Evolutionary conservation across 1,139 yeast species (phyloP), one percentile per base, ranked within the genome.

Genomic region (Blastobotrys elegans): DNA sequence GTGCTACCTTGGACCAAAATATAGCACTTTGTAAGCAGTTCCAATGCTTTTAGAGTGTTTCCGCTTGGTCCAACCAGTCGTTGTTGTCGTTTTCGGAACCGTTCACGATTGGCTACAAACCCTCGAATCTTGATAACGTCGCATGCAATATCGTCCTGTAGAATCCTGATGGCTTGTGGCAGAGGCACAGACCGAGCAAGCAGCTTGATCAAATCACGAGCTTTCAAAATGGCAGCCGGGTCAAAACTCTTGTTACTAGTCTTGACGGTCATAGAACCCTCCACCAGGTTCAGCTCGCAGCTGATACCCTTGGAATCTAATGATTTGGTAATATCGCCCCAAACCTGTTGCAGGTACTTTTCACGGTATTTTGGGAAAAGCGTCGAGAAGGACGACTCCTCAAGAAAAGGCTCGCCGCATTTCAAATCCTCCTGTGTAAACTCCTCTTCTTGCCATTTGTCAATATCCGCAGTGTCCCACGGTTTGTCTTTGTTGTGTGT

Each of bases 1-100:
- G 99, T 92, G 66, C 86, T 89, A 63, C 99, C 99, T 69, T 92
- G 99, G 4, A 92, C 98, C 54, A 92, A 75, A 51, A 92, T 85
- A 65, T 92, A 92, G 70, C 98, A 92, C 60, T 85, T 84, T 20
- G 98, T 92, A 54, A 92, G 75, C 48, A 92, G 76, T 70, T 92
- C 98, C 58, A 92, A 75, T 0, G 98, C 98, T 66, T 92, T 94
- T 56, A 94, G 75, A 0, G 98, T 94, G 66, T 92, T 92, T 61
- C 99, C 98, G 62, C 82, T 86, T 42, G 98, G 98, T 0, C 99
- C 99, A 48, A 94, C 90, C 53, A 92, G 74, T 66, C 99, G 78
- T 69, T 92, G 99, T 69, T 98, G 82, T 70, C 99, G 81, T 69
- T 92, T 94, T 48, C 86, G 84, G 63, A 94, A 92, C 59, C 98